Evolutionary conservation across 441 rosid genomes (phyloP).

Genomic region (Adansonia grandidieri): DNA sequence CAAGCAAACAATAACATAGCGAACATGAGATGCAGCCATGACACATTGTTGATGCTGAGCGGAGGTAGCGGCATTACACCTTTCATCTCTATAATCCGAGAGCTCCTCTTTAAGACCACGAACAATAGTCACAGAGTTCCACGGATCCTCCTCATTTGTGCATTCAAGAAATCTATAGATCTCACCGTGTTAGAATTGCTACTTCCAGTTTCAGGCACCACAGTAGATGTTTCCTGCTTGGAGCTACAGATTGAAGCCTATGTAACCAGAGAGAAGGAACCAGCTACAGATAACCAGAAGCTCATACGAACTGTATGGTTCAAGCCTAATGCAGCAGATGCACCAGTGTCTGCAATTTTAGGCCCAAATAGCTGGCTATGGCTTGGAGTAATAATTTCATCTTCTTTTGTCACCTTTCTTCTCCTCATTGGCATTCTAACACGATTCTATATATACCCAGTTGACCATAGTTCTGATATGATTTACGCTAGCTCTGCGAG

Average conservation of each 20-base stretch:
- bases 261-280: conserved; percentile 47
- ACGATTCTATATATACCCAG: conserved; percentile 50
- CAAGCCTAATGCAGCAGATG: conserved; percentile 46
- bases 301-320: conserved; percentile 45
- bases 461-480: conserved; percentile 41
- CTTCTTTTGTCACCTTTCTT: conserved; percentile 55
- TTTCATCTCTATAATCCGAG: conserved; percentile 61
- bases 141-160: conserved; percentile 41
- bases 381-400: conserved; percentile 48
- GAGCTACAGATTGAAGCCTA: conserved; percentile 56
- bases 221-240: conserved; percentile 31
- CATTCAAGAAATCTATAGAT: conserved; percentile 47
- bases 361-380: conserved; percentile 64
- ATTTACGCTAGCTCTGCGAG: conserved; percentile 39
- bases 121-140: conserved; percentile 31
- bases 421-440: conserved; percentile 53
- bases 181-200: conserved; percentile 56
- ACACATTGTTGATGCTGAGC: conserved; percentile 49
- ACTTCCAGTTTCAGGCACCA: conserved; percentile 35
- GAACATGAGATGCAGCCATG: conserved; percentile 37
- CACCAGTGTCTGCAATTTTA: conserved; percentile 44
- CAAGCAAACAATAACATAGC: neutral
- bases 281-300: conserved; percentile 28
- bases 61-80: conserved; percentile 68
- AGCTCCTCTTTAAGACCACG: conserved; percentile 37